A percentile compares a stretch with the other conserved stretches of the same genome.
These are phyloP conservation scores for Wickerhamiella azyma DNA, from an alignment of 805 yeast genomes.

Conservation along the genomic window DNA sequence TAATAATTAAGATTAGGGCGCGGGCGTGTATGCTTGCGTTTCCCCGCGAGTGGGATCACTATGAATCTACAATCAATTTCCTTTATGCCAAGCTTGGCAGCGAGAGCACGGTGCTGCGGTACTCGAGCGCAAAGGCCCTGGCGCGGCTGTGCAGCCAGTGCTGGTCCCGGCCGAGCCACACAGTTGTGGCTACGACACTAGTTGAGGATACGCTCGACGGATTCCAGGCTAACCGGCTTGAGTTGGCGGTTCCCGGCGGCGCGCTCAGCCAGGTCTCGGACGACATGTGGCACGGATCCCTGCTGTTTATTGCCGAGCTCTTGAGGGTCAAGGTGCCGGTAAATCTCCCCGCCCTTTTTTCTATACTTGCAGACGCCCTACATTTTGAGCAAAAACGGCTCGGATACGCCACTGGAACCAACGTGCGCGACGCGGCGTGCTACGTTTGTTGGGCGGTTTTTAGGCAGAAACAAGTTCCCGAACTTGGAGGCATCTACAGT, in stretches of 20 bases:
- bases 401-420: constrained; percentile 44
- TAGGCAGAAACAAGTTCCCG: constrained; percentile 20
- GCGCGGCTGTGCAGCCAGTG: constrained; percentile 33
- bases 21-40: not conserved
- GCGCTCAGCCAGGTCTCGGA: constrained; percentile 27
- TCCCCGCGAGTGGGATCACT: not conserved
- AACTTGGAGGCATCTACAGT: constrained; percentile 16
- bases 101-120: constrained; percentile 12
- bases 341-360: constrained; percentile 9
- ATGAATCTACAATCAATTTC: constrained; percentile 2
- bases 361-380: constrained; percentile 25
- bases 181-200: constrained; percentile 22
- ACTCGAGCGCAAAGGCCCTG: constrained; percentile 42
- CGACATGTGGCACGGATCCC: constrained; percentile 41
- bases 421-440: constrained; percentile 73
- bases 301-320: constrained; percentile 44
- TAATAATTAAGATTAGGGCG: not conserved
- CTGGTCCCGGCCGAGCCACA: constrained; percentile 17
- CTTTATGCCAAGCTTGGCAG: constrained; percentile 4
- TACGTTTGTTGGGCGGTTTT: constrained; percentile 71
- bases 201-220: constrained; percentile 22
- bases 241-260: constrained; percentile 3
- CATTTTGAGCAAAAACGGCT: constrained; percentile 45
- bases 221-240: constrained; percentile 16
- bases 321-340: constrained; percentile 13